Percentiles rank a stretch among this genome's conserved stretches.
phyloP scores from a whole-genome alignment of 495 filamentous ascomycete species.

The Penicillium ucsense region DNA sequence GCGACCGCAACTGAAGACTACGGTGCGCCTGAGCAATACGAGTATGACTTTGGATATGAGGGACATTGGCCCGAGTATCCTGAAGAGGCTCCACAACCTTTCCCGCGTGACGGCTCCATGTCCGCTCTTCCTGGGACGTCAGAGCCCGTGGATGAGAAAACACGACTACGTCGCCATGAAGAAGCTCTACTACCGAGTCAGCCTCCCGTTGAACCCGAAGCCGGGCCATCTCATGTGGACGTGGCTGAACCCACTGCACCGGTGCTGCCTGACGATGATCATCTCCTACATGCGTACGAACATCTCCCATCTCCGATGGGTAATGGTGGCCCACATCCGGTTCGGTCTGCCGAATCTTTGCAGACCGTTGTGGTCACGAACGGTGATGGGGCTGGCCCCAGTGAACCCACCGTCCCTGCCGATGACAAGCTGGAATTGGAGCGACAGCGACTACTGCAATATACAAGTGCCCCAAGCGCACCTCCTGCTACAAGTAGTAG shows the following conservation, averaged over 20 bases:
- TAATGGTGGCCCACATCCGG: constrained; percentile 20
- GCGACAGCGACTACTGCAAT: constrained; percentile 57
- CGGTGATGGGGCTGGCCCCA: constrained; percentile 10
- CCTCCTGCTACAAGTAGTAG: constrained; percentile 37
- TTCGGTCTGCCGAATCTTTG: constrained; percentile 32
- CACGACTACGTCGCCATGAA: constrained; percentile 56
- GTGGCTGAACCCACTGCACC: constrained; percentile 24
- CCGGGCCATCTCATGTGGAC: constrained; percentile 38
- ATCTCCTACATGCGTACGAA: constrained; percentile 24
- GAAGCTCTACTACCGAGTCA: constrained; percentile 60
- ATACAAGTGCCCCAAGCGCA: constrained; percentile 52
- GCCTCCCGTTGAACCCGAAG: constrained; percentile 42
- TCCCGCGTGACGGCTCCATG: constrained; percentile 18
- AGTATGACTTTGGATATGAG: constrained; percentile 25
- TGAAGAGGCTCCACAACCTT: constrained; percentile 15
- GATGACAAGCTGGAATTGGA: constrained; percentile 87
- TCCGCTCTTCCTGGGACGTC: constrained; percentile 49
- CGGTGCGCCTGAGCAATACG: constrained; percentile 28
- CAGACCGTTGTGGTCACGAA: constrained; percentile 28
- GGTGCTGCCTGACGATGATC: constrained; percentile 31
- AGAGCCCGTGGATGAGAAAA: constrained; percentile 56
- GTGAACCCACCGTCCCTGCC: constrained; percentile 10
- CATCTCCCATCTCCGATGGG: constrained; percentile 20
- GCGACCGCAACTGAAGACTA: constrained; percentile 20
- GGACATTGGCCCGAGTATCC: constrained; percentile 23